Base-by-base conservation (phyloP, 495 filamentous ascomycete species). In the Oidiodendron maius region DNA sequence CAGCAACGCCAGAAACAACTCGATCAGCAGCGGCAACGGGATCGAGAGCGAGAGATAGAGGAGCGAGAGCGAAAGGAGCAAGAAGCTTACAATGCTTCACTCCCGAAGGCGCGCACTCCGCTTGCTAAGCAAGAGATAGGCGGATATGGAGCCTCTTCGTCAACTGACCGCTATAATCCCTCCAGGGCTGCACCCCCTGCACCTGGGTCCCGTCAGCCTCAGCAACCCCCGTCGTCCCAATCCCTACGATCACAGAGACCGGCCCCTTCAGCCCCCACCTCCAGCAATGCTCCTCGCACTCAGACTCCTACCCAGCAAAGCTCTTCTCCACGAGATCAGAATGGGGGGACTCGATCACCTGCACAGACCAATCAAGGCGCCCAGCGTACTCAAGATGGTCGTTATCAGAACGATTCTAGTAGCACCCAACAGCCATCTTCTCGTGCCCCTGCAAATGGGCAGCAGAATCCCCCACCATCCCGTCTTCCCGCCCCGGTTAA, bases 71-170 rank as follows among this genome's bases (percentile, higher is more conserved):
- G 83, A 51, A 73, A 78, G 48, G 89, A 96, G 5, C 73, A 84
- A 52, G 89, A 88, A 57, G 86, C 79, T 17, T 95, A 93, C 63
- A 93, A 95, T 64, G 82, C 85, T n/a, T 84, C 84, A 12, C 61
- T 95, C 36, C 89, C 90, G 13, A 82, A 94, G 67, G 76, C 74
- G 11, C 82, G 85, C 48, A 66, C 75, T 3, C 86, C 87, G 0
- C 60, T 89, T 24, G 89, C 88, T n/a, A 85, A 96, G 59, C 90
- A 96, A 64, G 90, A 95, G 64, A 65, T 91, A 55, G 85, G 84
- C 50, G 83, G 85, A 11, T 71, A 74, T 38, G 40, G 46, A 8
- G 70, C 63, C 38, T 54, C 64, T 17, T 64, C 74, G 16, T 53
- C 79, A 30, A 71, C 76, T 50, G 76, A 80, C 48, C 80, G 90